Evolutionary conservation across 768 basidiomycete genomes (phyloP).

Genomic region (Boletus eberwhitei): DNA sequence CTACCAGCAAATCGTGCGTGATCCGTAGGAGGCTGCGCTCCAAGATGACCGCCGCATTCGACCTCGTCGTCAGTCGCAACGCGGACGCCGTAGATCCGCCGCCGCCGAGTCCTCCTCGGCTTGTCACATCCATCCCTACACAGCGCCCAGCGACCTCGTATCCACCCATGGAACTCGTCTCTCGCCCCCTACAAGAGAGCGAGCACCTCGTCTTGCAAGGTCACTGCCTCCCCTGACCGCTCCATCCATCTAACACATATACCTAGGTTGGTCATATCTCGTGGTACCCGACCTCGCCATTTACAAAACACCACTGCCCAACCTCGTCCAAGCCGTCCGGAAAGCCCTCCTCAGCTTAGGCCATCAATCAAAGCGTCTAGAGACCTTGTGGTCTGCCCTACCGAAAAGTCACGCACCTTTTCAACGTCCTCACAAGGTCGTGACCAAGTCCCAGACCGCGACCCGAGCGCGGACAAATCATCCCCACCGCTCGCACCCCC

Average conservation of each 20-base stretch:
- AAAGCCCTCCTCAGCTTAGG: slow-evolving; percentile 15
- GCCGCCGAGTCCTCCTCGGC: not conserved
- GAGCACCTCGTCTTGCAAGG: slow-evolving; percentile 17
- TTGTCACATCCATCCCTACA: not conserved
- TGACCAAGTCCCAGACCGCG: not conserved
- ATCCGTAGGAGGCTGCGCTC: slow-evolving; percentile 20
- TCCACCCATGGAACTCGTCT: slow-evolving; percentile 5
- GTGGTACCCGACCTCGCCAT: slow-evolving; percentile 22
- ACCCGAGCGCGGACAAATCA: not conserved
- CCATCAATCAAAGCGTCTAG: slow-evolving; percentile 4
- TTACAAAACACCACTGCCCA: slow-evolving; percentile 25
- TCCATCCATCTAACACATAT: not conserved
- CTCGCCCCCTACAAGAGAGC: not conserved
- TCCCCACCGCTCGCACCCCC: not conserved
- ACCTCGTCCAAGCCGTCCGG: slow-evolving; percentile 23
- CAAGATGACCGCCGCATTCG: slow-evolving; percentile 20
- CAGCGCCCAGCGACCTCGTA: not conserved
- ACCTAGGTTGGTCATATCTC: slow-evolving; percentile 29
- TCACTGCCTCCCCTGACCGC: not conserved
- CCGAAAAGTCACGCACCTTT: not conserved
- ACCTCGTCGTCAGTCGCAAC: slow-evolving; percentile 16
- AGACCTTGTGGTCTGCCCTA: slow-evolving; percentile 14
- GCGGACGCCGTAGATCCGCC: slow-evolving; percentile 4
- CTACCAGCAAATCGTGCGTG: slow-evolving; percentile 23
- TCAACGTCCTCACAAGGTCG: not conserved